phyloP scores from a whole-genome alignment of 2,329 filamentous ascomycete species.

The Alternaria solani region DNA sequence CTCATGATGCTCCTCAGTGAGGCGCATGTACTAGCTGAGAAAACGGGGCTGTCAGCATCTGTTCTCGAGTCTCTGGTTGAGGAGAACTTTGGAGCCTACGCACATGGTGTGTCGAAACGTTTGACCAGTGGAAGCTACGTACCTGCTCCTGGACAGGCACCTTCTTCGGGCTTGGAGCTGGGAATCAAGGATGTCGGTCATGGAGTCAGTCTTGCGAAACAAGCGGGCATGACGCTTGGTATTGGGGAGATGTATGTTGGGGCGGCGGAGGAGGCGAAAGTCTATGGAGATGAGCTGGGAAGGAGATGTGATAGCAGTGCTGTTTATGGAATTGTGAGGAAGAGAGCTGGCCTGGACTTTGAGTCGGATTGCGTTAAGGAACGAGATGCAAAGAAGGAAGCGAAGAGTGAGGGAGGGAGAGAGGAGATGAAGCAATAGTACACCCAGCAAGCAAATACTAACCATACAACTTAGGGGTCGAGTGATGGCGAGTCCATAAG shows the following conservation, averaged over 20 bases:
- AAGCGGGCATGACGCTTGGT: constrained; percentile 51
- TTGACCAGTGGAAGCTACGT: constrained; percentile 40
- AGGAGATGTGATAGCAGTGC: constrained; percentile 59
- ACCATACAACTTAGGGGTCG: too few relatives aligned
- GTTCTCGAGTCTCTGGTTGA: constrained; percentile 55
- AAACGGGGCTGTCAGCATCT: constrained; percentile 52
- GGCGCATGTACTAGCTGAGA: constrained; percentile 60
- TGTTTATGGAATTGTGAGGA: constrained; percentile 60
- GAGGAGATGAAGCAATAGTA: background rate
- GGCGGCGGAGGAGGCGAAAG: constrained; percentile 56
- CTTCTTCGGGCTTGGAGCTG: constrained; percentile 60
- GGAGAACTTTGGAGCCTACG: constrained; percentile 42
- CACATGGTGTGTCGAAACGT: constrained; percentile 34
- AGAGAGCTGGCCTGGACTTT: constrained; percentile 56
- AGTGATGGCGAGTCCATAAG: background rate
- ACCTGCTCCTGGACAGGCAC: constrained; percentile 42
- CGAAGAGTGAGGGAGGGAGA: too few relatives aligned
- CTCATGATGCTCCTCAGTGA: constrained; percentile 61
- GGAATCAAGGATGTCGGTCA: constrained; percentile 63
- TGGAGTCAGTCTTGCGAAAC: constrained; percentile 56
- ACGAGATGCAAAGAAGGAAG: constrained; percentile 29
- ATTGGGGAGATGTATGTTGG: constrained; percentile 56
- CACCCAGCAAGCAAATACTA: background rate
- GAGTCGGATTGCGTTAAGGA: constrained; percentile 50
- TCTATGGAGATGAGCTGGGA: constrained; percentile 45